Percentiles rank a stretch among this genome's conserved stretches.
Conservation (phyloP, 2,329 filamentous ascomycete genomes). For the Penicillium sp. region DNA sequence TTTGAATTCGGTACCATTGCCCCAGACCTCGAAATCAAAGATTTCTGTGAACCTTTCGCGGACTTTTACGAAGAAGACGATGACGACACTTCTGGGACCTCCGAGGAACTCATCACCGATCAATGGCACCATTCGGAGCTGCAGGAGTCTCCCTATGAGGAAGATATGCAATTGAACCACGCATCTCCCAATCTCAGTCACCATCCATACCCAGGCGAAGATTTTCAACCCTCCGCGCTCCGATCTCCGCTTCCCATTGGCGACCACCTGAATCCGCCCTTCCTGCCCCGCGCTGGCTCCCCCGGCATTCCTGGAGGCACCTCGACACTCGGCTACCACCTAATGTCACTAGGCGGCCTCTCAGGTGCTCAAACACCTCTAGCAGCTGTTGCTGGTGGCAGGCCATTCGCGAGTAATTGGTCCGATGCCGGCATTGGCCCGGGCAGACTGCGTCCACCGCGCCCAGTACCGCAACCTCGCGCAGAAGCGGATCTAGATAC, state of each 20-base stretch:
- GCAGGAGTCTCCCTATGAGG: conserved; percentile 27
- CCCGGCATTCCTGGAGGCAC: conserved; percentile 48
- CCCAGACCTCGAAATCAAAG: conserved; percentile 86
- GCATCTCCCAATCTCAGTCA: conserved; percentile 19
- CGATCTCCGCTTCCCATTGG: conserved; percentile 35
- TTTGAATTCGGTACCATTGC: conserved; percentile 85
- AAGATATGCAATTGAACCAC: conserved; percentile 28
- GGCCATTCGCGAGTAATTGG: conserved; percentile 39
- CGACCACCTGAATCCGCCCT: conserved; percentile 40
- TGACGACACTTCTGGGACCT: conserved; percentile 43
- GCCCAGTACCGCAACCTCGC: conserved; percentile 19
- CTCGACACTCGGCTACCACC: conserved; percentile 48
- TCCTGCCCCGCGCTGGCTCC: conserved; percentile 44
- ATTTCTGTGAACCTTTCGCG: conserved; percentile 89
- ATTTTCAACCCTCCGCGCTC: conserved; percentile 30
- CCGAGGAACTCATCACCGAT: conserved; percentile 30
- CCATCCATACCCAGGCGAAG: conserved; percentile 29
- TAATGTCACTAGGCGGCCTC: conserved; percentile 46
- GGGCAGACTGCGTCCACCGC: conserved; percentile 14
- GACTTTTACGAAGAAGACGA: conserved; percentile 88
- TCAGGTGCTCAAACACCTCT: conserved; percentile 49
- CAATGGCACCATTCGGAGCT: conserved; percentile 21
- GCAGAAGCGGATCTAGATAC: conserved; percentile 35
- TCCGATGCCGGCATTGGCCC: conserved; percentile 28
- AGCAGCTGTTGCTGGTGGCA: conserved; percentile 44